Evolutionary conservation across 2,329 filamentous ascomycete species (phyloP).

Genomic region (Aureobasidium namibiae): DNA sequence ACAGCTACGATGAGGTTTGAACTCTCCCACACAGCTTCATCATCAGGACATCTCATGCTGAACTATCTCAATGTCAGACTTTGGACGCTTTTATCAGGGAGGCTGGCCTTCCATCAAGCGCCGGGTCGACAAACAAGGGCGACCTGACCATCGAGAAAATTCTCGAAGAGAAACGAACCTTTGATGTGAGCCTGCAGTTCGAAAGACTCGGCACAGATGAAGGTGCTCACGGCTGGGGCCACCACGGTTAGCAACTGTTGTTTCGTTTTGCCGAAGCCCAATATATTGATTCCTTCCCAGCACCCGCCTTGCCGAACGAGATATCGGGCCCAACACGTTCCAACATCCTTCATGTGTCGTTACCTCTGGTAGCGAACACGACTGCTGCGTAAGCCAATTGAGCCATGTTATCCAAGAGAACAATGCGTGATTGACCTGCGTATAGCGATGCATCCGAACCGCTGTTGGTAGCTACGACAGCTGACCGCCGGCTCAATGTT

Average conservation of each 20-base stretch:
- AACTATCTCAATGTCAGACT: slow-evolving; percentile 32
- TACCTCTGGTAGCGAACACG: slow-evolving; percentile 24
- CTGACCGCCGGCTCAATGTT: slow-evolving; percentile 42
- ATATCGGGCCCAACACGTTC: slow-evolving; percentile 37
- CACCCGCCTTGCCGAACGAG: slow-evolving; percentile 39
- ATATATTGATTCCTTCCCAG: slow-evolving; percentile 22
- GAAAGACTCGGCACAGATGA: slow-evolving; percentile 46
- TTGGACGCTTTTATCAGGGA: slow-evolving; percentile 50
- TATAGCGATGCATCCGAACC: slow-evolving; percentile 8
- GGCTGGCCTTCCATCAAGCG: slow-evolving; percentile 45
- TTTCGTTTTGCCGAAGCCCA: neutral
- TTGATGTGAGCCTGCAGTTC: slow-evolving; percentile 47
- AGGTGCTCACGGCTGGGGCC: slow-evolving; percentile 21
- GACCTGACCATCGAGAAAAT: slow-evolving; percentile 51
- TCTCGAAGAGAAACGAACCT: slow-evolving; percentile 52
- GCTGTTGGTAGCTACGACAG: slow-evolving; percentile 33
- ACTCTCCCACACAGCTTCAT: neutral
- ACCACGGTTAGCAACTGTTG: slow-evolving; percentile 5
- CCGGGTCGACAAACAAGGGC: slow-evolving; percentile 34
- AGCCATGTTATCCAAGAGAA: neutral
- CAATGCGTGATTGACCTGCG: neutral
- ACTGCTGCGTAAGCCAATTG: neutral
- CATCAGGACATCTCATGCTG: neutral
- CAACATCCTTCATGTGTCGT: slow-evolving; percentile 46
- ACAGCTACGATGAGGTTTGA: slow-evolving; percentile 28